Base-by-base conservation (phyloP, 257 asterid genomes). In the Solanum chiquidenum region DNA sequence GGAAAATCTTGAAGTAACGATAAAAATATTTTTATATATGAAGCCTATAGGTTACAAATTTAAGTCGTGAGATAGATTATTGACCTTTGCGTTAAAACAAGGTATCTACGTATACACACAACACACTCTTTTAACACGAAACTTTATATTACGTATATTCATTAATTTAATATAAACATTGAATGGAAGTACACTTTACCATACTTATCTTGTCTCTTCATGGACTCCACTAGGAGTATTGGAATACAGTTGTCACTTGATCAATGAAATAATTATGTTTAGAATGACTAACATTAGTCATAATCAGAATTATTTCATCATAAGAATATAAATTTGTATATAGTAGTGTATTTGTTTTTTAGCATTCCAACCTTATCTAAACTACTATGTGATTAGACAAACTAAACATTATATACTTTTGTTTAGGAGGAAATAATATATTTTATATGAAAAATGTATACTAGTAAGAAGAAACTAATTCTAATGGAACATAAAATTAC, bases 161-260 rank as follows among this genome's bases (percentile, higher is more conserved):
- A 77, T 40, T 77, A n/a, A 75, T 37, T 37, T 38, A 12, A 1
- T n/a, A 2, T 73, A 77, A 42, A 25, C 12, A 40, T 38, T 0
- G 4, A 12, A 44, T 7, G 2, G 1, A 20, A 5, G 5, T 79
- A 16, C 7, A 9, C 4, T 79, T 79, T 27, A 40, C 20, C 12
- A 4, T 12, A 31, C 40, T 49, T 80, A 18, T 46, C 23, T 46
- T 42, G 14, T 80, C 68, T 46, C 29, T 16, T 82, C 69, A 5
- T 11, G 69, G 44, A 31, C 31, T 49, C 29, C 29, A 49, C 31
- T 5, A 16, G 11, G 11, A 29, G 37, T 33, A 55, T 74, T 52
- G 88, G 73, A 35, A 88, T 71, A 86, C 91, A 90, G 92, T 88
- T 92, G 93, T 89, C 85, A 71, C 10, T 72, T 86, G 87, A 85